Evolutionary conservation across 2,329 filamentous ascomycete genomes (phyloP).

Genomic region (Fusarium chuoi): DNA sequence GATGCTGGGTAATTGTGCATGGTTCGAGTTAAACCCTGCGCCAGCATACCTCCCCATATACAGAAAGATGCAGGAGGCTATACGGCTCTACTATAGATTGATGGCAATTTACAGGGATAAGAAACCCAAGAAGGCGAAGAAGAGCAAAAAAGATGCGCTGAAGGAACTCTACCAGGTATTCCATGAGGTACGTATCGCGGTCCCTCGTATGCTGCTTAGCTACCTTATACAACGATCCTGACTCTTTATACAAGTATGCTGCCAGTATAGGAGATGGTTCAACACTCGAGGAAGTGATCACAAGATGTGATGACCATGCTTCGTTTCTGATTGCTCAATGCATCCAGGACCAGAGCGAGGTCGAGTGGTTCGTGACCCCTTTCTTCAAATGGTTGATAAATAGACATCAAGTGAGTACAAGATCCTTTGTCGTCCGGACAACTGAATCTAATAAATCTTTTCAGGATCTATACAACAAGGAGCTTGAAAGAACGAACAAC

Average conservation of each 20-base stretch:
- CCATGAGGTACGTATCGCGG: conserved; percentile 42
- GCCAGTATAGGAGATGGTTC: conserved; percentile 63
- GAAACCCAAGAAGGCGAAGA: conserved; percentile 45
- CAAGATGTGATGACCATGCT: conserved; percentile 60
- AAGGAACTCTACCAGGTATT: conserved; percentile 48
- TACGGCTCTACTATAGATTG: conserved; percentile 71
- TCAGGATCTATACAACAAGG: conserved; percentile 44
- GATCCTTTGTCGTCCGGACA: neutral
- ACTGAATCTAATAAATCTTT: neutral
- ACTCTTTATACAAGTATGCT: conserved; percentile 55
- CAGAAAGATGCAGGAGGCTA: conserved; percentile 69
- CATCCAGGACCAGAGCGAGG: conserved; percentile 47
- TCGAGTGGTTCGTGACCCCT: conserved; percentile 57
- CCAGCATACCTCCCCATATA: conserved; percentile 65
- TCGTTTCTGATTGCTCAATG: conserved; percentile 65
- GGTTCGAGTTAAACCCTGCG: conserved; percentile 74
- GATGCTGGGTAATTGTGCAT: conserved; percentile 68
- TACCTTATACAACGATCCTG: neutral
- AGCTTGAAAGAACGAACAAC: conserved; percentile 35
- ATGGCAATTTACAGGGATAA: conserved; percentile 63
- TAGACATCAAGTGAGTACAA: conserved; percentile 52
- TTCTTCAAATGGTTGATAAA: conserved; percentile 62
- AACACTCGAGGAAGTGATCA: conserved; percentile 60
- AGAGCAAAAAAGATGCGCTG: conserved; percentile 44
- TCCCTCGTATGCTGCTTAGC: neutral